Base-by-base conservation (phyloP, 257 asterid genomes). In the Paraleonurus japonicus region DNA sequence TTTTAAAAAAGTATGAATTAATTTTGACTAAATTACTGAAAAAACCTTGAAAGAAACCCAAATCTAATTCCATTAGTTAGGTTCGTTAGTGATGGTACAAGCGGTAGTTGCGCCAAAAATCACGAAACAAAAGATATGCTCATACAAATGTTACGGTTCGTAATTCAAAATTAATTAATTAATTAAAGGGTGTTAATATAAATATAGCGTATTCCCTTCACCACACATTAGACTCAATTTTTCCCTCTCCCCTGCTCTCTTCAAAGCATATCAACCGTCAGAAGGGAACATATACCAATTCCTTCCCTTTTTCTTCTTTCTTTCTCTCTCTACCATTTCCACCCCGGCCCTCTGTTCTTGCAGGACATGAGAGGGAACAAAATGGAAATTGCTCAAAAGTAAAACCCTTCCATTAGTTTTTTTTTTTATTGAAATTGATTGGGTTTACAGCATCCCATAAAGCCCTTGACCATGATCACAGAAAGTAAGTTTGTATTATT, bases 81-180 rank as follows among this genome's bases (percentile, higher is more conserved):
- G 72, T 80, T 77, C 58, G 80, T 77, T 73, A 51, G 28, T 4
- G 65, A 62, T 58, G 7, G 79, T 33, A 64, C 60, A 69, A 69
- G 82, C 84, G 80, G 61, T 71, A 58, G 82, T 81, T 67, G 73
- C 84, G 88, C 83, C 82, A 81, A 58, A 73, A 75, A 81, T 84
- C 59, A 53, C 78, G 81, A 77, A 60, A 62, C 65, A 19, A 70
- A 4, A 54, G 65, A 80, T 75, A 72, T 69, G 72, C 69, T 77
- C 76, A 35, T 41, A n/a, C 16, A 22, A 55, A 27, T 54, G 33
- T 24, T 30, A n/a, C 9, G 22, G 5, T 3, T 67, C 1, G 0
- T 41, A 60, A 70, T 69, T 22, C 24, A 6, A 0, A 23, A 57
- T 16, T 6, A 8, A 17, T 2, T 1, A 47, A 47, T n/a, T n/a